Evolutionary conservation across 2,329 filamentous ascomycete genomes (phyloP).

Genomic region (Hymenoscyphus infarciens): DNA sequence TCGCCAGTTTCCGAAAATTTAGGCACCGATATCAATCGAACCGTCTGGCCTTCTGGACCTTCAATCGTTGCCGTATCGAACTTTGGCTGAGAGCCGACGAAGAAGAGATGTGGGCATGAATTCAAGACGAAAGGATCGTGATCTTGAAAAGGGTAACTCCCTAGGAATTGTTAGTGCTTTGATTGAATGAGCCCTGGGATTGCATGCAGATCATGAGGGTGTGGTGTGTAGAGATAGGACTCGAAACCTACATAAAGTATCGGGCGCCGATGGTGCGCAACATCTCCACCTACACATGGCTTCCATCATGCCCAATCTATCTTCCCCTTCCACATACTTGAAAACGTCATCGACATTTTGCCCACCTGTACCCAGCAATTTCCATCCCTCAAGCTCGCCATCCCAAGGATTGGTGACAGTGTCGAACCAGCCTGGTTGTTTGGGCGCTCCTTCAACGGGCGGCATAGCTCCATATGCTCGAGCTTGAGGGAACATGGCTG

Average conservation of each 20-base stretch:
- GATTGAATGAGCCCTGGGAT: neutral
- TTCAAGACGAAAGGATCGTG: conserved; percentile 87
- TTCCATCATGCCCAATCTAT: conserved; percentile 86
- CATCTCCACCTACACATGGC: conserved; percentile 90
- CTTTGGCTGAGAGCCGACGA: conserved; percentile 78
- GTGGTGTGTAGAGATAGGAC: conserved; percentile 1
- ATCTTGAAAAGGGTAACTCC: conserved; percentile 95
- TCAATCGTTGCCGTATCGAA: conserved; percentile 71
- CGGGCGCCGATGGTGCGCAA: conserved; percentile 87
- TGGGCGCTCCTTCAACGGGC: conserved; percentile 35
- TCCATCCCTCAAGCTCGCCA: conserved; percentile 85
- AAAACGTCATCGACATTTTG: conserved; percentile 93
- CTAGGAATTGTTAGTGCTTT: conserved; percentile 41
- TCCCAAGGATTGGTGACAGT: conserved; percentile 91
- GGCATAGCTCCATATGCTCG: conserved; percentile 59
- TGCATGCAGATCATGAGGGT: neutral
- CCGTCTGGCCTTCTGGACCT: conserved; percentile 62
- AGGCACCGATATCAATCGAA: conserved; percentile 79
- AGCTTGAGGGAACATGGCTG: conserved; percentile 81
- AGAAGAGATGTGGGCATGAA: conserved; percentile 84
- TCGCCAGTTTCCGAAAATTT: conserved; percentile 75
- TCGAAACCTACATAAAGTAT: conserved; percentile 77
- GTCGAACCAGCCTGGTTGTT: conserved; percentile 73
- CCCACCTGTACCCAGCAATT: conserved; percentile 79
- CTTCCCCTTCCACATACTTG: conserved; percentile 79